Percentiles rank a stretch among this genome's conserved stretches.
Evolutionary conservation across 306 rosid genomes (phyloP).

Genomic region (Astragalus membranaceus): DNA sequence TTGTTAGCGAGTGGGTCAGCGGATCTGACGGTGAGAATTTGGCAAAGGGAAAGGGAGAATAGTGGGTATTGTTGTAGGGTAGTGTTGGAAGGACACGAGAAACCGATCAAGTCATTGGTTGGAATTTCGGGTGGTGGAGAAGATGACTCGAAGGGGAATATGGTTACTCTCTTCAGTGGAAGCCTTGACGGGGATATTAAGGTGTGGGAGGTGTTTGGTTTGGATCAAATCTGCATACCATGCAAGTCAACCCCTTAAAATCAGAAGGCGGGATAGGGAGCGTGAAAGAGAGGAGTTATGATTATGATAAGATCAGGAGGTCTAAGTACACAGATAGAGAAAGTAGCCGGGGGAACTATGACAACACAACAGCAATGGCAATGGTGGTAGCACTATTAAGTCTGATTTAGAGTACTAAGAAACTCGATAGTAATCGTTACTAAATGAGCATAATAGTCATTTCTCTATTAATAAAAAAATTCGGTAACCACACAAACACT

Average conservation of each 20-base stretch:
- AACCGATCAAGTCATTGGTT: conserved; percentile 56
- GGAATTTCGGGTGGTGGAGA: neutral
- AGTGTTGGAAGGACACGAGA: conserved; percentile 50
- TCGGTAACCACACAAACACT: too few relatives aligned
- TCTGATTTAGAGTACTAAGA: too few relatives aligned
- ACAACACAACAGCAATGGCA: conserved; percentile 28
- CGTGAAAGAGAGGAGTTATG: conserved; percentile 39
- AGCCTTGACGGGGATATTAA: conserved; percentile 53
- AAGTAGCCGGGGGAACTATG: conserved; percentile 64
- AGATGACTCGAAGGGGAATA: neutral
- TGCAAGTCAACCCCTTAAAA: neutral
- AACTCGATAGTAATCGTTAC: too few relatives aligned
- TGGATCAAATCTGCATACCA: neutral
- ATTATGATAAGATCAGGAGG: conserved; percentile 54
- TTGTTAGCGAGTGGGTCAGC: conserved; percentile 51
- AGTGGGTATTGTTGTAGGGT: conserved; percentile 23
- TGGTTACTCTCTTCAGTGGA: conserved; percentile 41
- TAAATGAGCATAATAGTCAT: too few relatives aligned
- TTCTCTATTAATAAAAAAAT: too few relatives aligned
- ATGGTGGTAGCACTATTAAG: conserved; percentile 43
- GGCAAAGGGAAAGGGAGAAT: conserved; percentile 24
- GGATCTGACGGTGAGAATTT: conserved; percentile 62
- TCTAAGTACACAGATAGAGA: conserved; percentile 50
- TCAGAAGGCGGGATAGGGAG: conserved; percentile 33
- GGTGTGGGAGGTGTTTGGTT: conserved; percentile 38